Base-by-base conservation (phyloP, 345 rosid species). In the Pistacia vera region DNA sequence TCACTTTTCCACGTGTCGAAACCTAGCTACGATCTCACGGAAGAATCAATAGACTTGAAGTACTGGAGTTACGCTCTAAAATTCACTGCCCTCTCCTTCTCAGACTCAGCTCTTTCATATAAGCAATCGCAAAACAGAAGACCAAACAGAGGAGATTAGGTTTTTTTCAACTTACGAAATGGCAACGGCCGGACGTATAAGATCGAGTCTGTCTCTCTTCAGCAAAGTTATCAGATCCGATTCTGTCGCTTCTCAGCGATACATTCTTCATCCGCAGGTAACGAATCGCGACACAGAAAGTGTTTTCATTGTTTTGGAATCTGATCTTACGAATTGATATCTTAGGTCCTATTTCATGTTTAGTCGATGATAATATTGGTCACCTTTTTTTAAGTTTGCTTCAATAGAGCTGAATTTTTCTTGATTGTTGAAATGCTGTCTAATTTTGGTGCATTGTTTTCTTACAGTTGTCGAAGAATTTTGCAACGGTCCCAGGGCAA, bases 151-250 rank as follows among this genome's bases (percentile, higher is more conserved):
- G 38, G 38, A 46, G 54, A 38, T 58, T 84, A 86, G 92, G 91
- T 88, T 82, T 90, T 83, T 12, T n/a, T 28, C 4, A n/a, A 25
- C 38, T 80, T 18, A 13, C 70, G 63, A 30, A 74, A 87, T 87
- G 87, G 91, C 96, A 59, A 79, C 88, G 82, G 87, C 89, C 11
- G 84, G 86, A 65, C 97, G 97, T 73, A 44, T 92, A 83, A 84
- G 97, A 92, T 92, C 91, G 79, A 85, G 83, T 54, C 83, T 89
- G 75, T 88, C 92, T 75, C 75, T 91, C 68, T 71, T 90, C 79
- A 75, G 78, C 75, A 84, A 71, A 72, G 30, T 86, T 66, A 25
- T 90, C 16, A 41, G 85, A 11, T 78, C 93, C 72, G 85, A 89
- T 46, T 79, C 88, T 49, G 38, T 81, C 48, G 75, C 85, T 11